Percentiles rank a stretch among this genome's conserved stretches.
phyloP scores from a whole-genome alignment of 1,284 basidiomycete species.

The Trametes polyzona region DNA sequence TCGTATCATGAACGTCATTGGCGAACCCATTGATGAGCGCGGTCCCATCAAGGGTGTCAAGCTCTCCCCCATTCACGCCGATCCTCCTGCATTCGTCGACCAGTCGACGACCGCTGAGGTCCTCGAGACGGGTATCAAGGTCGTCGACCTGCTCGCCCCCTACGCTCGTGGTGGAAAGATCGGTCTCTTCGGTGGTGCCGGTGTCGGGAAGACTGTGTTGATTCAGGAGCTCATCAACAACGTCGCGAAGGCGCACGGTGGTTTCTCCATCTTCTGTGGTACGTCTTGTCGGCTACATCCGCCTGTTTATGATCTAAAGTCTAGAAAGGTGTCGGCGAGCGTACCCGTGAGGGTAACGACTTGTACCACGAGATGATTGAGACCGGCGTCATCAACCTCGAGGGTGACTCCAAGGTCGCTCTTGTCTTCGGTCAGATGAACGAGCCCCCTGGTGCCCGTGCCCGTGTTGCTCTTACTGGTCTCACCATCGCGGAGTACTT shows the following conservation, averaged over 20 bases:
- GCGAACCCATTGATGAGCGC: conserved; percentile 99
- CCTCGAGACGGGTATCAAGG: conserved; percentile 99
- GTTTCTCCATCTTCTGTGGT: conserved; percentile 99
- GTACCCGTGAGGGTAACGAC: conserved; percentile 99
- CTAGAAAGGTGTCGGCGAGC: conserved; percentile 90
- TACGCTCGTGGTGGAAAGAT: conserved; percentile 99
- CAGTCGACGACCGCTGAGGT: conserved; percentile 99
- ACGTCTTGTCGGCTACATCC: conserved; percentile 34
- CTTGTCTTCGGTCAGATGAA: conserved; percentile 99
- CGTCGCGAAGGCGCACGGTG: conserved; percentile 99
- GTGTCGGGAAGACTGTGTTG: conserved; percentile 99
- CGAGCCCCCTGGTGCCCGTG: conserved; percentile 99
- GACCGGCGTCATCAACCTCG: conserved; percentile 99
- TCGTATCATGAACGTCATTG: conserved; percentile 99
- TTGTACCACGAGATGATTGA: conserved; percentile 99
- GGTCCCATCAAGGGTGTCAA: conserved; percentile 97
- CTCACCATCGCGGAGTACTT: conserved; percentile 99
- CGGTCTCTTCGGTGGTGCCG: conserved; percentile 99
- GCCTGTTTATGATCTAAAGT: neutral
- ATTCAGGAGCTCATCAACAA: conserved; percentile 99
- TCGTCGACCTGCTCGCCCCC: conserved; percentile 98
- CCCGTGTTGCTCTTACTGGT: conserved; percentile 98
- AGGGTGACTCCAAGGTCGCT: conserved; percentile 99
- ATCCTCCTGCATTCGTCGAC: conserved; percentile 95
- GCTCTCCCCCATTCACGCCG: conserved; percentile 92